phyloP scores from a whole-genome alignment of 2,329 filamentous ascomycete genomes.

The Apiospora hydei region DNA sequence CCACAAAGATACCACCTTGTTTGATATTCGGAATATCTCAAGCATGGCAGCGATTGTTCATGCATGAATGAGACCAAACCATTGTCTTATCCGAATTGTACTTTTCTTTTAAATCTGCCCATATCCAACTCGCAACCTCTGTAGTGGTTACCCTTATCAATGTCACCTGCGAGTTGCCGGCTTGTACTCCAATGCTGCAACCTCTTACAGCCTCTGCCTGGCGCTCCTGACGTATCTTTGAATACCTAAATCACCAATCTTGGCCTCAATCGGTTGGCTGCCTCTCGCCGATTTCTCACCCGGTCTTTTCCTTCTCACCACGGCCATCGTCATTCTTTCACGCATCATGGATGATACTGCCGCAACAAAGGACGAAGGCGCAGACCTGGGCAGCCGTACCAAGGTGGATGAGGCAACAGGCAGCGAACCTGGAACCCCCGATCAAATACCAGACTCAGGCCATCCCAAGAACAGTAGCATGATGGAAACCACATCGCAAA shows the following conservation, averaged over 20 bases:
- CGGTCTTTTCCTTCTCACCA: not conserved
- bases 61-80: too few species aligned
- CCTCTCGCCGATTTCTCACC: not conserved
- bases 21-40: not conserved
- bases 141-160: not conserved
- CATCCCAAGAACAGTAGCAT: not conserved
- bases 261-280: not conserved
- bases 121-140: not conserved
- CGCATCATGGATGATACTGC: not conserved
- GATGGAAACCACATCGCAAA: not conserved
- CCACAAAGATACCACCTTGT: not conserved
- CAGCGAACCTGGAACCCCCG: not conserved
- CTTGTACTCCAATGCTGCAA: not conserved
- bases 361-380: not conserved
- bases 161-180: not conserved
- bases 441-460: not conserved
- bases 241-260: not conserved
- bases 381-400: not conserved
- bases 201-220: conserved; percentile 1
- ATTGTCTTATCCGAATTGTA: not conserved
- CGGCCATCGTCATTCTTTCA: not conserved
- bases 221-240: not conserved
- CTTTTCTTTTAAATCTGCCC: not conserved
- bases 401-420: not conserved
- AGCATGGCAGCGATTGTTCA: too few species aligned